phyloP scores from a whole-genome alignment of 345 rosid genomes.

The Citrus maxima region DNA sequence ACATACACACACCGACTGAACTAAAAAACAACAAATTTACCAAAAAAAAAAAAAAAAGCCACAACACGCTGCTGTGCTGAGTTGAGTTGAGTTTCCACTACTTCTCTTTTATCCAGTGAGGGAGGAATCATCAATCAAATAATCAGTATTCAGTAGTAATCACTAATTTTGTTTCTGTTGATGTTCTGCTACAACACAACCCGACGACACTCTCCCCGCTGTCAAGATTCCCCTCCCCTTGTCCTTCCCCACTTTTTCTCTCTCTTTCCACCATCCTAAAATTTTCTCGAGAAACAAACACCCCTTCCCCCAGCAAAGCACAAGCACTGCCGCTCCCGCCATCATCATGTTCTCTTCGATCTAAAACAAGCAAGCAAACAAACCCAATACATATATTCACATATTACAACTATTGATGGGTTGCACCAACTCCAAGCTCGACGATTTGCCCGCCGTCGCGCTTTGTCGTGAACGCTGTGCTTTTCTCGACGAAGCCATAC shows the following conservation, averaged over 20 bases:
- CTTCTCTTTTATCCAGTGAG: too few relatives aligned
- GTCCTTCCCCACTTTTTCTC: conserved; percentile 13
- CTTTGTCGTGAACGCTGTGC: conserved; percentile 79
- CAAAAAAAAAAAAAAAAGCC: too few relatives aligned
- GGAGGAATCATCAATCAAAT: too few relatives aligned
- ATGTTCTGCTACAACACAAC: conserved; percentile 23
- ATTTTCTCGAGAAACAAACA: conserved; percentile 32
- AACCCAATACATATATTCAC: not conserved
- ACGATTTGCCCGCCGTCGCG: conserved; percentile 92
- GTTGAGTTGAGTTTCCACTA: too few relatives aligned
- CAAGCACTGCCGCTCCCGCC: not conserved
- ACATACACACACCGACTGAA: too few relatives aligned
- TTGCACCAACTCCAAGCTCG: conserved; percentile 78
- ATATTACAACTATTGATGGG: conserved; percentile 47
- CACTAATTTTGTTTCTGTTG: too few relatives aligned
- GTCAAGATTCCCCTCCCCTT: conserved; percentile 60
- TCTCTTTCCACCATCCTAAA: too few relatives aligned
- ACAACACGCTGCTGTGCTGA: too few relatives aligned
- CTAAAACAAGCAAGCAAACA: not conserved
- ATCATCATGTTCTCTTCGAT: conserved; percentile 15
- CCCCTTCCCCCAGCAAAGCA: not conserved
- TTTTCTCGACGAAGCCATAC: conserved; percentile 67
- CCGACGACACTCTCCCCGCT: conserved; percentile 65
- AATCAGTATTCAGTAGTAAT: too few relatives aligned
- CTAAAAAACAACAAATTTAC: too few relatives aligned